A percentile compares a stretch with the other conserved stretches of the same genome.
phyloP scores from a whole-genome alignment of 495 filamentous ascomycete species.

The Penicillium pulvis region DNA sequence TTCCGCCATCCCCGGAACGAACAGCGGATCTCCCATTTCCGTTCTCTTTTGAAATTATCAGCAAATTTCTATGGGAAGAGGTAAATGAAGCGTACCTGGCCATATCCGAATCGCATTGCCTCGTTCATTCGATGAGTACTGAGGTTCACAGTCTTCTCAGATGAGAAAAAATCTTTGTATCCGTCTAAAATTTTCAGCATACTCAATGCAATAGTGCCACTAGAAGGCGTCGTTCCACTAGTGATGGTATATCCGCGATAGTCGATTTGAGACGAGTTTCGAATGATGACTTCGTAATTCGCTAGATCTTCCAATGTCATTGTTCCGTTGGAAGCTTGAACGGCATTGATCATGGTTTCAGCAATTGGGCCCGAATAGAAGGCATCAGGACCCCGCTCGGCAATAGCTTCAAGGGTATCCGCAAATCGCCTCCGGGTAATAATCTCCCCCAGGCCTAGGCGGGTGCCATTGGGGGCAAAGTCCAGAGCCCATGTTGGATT shows the following conservation, averaged over 20 bases:
- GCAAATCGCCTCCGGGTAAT: slow-evolving; percentile 81
- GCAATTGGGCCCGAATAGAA: slow-evolving; percentile 79
- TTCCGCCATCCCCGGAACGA: slow-evolving; percentile 60
- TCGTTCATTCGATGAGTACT: slow-evolving; percentile 83
- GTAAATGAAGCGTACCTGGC: slow-evolving; percentile 44
- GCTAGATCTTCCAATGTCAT: slow-evolving; percentile 80
- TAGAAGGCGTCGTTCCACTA: slow-evolving; percentile 69
- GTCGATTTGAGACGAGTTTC: slow-evolving; percentile 62
- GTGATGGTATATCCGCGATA: slow-evolving; percentile 73
- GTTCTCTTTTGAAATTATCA: slow-evolving; percentile 44
- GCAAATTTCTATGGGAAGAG: background rate
- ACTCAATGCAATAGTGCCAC: slow-evolving; percentile 70
- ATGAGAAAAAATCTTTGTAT: slow-evolving; percentile 60
- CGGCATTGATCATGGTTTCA: slow-evolving; percentile 66
- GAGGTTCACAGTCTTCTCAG: slow-evolving; percentile 51
- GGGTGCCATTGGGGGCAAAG: slow-evolving; percentile 80
- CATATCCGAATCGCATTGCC: slow-evolving; percentile 86
- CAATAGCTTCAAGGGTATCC: slow-evolving; percentile 74
- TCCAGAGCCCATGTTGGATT: slow-evolving; percentile 82
- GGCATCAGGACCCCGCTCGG: slow-evolving; percentile 63
- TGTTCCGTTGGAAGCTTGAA: slow-evolving; percentile 69
- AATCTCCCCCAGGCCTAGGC: slow-evolving; percentile 68
- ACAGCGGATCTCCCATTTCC: slow-evolving; percentile 77
- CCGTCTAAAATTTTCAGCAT: slow-evolving; percentile 79
- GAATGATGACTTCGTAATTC: slow-evolving; percentile 65